Base-by-base conservation (phyloP, 768 basidiomycete species). In the Cubamyces lactineus region DNA sequence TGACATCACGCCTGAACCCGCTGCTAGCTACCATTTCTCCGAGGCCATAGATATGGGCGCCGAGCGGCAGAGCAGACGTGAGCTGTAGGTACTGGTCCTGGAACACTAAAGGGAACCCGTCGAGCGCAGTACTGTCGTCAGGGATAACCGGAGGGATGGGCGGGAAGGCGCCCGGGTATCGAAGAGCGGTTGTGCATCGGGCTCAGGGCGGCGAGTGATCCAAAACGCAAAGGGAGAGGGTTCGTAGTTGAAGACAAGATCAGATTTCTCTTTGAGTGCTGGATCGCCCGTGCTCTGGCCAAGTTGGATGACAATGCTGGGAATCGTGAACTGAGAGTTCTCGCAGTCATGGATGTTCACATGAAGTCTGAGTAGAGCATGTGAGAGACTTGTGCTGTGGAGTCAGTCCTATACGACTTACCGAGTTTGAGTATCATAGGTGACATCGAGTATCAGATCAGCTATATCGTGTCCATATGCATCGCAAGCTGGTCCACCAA, bases 31-130 rank as follows among this genome's bases (percentile, higher is more conserved):
- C 76, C 2, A 85, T 83, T 71, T 94, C 90, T 3, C 91, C 89
- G 34, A 92, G 73, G 4, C 92, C 91, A 64, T 92, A 92, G 53
- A 93, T 81, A 66, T 92, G 91, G 3, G 89, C 80, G 41, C 81
- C 78, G 6, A 80, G 70, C 0, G 91, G 88, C 1, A 93, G 76
- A 0, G 86, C 80, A 8, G 88, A 89, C 0, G 88, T 75, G n/a
- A 93, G 64, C 80, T 92, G 88, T 15, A 92, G 78, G 69, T 91
- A 92, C 67, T 87, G 87, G 63, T 92, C 85, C 68, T 92, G 89
- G 66, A 92, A 92, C 17, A 92, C 82, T 16, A 93, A 76, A 0
- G 85, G 82, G 59, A 90, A 89, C 0, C 81, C 85, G 57, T 86
- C 78, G 26, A 92, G 76, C 2, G 81, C 80, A 0, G 86, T 86